phyloP scores from a whole-genome alignment of 495 filamentous ascomycete species.

The Friedmanniomyces simplex region DNA sequence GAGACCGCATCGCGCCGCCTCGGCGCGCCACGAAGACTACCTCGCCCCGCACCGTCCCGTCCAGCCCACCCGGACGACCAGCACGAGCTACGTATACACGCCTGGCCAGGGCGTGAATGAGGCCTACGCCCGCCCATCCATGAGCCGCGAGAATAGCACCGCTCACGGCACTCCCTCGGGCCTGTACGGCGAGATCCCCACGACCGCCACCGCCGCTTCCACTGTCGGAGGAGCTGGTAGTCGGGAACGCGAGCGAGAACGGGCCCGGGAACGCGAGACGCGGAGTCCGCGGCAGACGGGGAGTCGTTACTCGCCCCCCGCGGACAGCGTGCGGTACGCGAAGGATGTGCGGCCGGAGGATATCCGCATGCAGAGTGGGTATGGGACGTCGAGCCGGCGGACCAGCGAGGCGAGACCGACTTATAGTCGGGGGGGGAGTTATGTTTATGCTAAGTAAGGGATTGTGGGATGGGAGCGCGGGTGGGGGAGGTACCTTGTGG shows the following conservation, averaged over 20 bases:
- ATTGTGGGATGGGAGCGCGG: background rate
- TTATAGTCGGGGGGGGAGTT: background rate
- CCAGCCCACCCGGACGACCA: slow-evolving; percentile 4
- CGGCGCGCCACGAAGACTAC: background rate
- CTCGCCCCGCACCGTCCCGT: slow-evolving; percentile 1
- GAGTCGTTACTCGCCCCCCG: background rate
- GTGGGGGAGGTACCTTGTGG: too few relatives aligned
- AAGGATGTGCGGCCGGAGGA: slow-evolving; percentile 4
- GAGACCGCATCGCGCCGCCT: background rate
- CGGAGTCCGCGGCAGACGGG: background rate
- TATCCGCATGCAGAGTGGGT: slow-evolving; percentile 4
- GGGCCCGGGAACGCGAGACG: background rate
- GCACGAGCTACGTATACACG: slow-evolving; percentile 11
- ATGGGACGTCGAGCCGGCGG: background rate
- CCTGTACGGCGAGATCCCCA: slow-evolving; percentile 13
- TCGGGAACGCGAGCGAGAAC: background rate
- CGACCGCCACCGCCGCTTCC: background rate
- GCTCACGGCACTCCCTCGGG: background rate
- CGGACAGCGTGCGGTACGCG: background rate
- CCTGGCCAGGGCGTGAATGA: background rate
- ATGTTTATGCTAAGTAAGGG: background rate
- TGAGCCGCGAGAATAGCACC: slow-evolving; percentile 1
- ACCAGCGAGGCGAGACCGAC: background rate
- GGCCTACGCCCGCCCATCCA: background rate
- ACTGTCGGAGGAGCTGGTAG: too few relatives aligned